Percentiles rank a stretch among this genome's conserved stretches.
These are phyloP conservation scores for Phaeosphaeriaceae sp. DNA, from an alignment of 2,329 filamentous ascomycete species.

Conservation along the genomic window DNA sequence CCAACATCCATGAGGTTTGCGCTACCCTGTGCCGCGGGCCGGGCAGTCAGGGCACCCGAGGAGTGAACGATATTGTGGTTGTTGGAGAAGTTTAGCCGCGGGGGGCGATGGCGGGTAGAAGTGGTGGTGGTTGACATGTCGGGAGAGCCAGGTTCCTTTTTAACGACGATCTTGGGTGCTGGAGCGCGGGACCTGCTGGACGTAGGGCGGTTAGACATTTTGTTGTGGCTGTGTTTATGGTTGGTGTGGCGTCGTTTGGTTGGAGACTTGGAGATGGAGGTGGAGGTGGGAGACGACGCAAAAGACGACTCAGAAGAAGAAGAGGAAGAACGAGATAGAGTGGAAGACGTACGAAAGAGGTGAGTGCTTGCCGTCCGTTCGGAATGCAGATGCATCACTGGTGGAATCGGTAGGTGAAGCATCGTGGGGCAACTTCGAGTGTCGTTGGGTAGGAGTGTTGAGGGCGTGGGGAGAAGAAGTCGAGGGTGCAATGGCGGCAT, in stretches of 20 bases:
- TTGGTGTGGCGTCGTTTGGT: constrained; percentile 1
- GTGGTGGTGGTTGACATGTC: constrained; percentile 71
- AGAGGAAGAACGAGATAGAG: constrained; percentile 32
- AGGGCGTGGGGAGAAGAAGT: constrained; percentile 48
- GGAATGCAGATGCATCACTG: constrained; percentile 43
- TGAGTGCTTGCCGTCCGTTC: constrained; percentile 60
- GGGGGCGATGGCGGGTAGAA: constrained; percentile 71
- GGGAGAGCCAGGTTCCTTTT: constrained; percentile 92
- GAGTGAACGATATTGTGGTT: constrained; percentile 53
- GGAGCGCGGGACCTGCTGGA: constrained; percentile 59
- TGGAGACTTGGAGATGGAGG: constrained; percentile 37
- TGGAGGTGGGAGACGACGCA: constrained; percentile 30
- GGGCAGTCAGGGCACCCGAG: constrained; percentile 61
- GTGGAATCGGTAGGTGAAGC: constrained; percentile 50
- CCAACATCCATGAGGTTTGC: constrained; percentile 89
- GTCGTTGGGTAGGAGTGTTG: constrained; percentile 44
- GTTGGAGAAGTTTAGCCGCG: constrained; percentile 79
- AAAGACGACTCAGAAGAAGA: constrained; percentile 31
- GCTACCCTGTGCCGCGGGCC: constrained; percentile 74
- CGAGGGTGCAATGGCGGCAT: constrained; percentile 53
- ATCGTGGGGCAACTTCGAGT: constrained; percentile 45
- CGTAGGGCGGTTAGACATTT: constrained; percentile 48
- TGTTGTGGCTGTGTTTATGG: too few relatives aligned
- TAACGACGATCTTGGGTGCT: constrained; percentile 85
- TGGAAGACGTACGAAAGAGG: constrained; percentile 57